Base-by-base conservation (phyloP, 108 stramenopile species). In the Ochromonas danica region DNA sequence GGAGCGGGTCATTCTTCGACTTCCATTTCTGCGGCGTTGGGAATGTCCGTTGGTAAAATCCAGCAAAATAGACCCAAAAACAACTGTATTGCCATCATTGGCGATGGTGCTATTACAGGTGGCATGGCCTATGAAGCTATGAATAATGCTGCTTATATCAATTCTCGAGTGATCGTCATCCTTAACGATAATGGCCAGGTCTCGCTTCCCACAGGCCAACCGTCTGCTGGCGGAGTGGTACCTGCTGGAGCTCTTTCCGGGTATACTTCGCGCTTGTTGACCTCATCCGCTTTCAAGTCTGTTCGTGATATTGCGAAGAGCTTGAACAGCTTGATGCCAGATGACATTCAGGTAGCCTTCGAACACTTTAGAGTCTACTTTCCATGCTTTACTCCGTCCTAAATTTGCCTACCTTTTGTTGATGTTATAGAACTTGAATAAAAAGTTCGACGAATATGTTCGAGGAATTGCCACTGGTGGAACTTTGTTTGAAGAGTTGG, bases 111-210 rank as follows among this genome's bases (percentile, higher is more conserved):
- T 80, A 97, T 97, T 81, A 97, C 95, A 17, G 96, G 96, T 38
- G 96, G 96, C 35, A 97, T 97, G 96, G 96, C 96, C 27, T 97
- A 93, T 82, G 96, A 97, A 87, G 96, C 96, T 43, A 95, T 97
- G 95, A 97, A 97, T 87, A 92, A 86, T 71, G 96, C 95, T 14
- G 95, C 94, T 25, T 97, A 96, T 77, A 86, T 97, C 70, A 89
- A 87, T 61, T 83, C 85, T n/a, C 85, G 96, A 33, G 94, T 95
- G 94, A 93, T 97, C 85, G 95, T 96, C 61, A 91, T 97, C 30
- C 85, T 97, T 61, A 97, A 97, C 81, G 96, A 97, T 88, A 97
- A 97, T 88, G 95, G 95, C 51, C 96, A 97, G 88, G 96, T 97
- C 61, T 94, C 93, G 79, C 87, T 97, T 62, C 96, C 96, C 38